Base-by-base conservation (phyloP, 2,329 filamentous ascomycete species). In the Fusarium verticillioides region DNA sequence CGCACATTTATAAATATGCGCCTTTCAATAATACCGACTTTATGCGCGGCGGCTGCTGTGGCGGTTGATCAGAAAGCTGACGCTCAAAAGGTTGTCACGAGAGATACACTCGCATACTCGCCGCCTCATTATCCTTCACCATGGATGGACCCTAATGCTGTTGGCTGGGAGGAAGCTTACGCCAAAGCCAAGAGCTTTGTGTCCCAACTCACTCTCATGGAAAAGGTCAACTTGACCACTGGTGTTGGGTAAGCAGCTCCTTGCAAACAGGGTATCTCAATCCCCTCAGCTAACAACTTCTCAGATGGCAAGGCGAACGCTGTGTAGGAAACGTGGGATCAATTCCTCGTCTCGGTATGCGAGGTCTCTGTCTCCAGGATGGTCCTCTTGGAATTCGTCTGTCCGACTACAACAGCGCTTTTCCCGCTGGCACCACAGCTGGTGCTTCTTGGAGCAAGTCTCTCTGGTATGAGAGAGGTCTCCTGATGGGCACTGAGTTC, bases 161-260 rank as follows among this genome's bases (percentile, higher is more conserved):
- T 88, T 49, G 89, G 88, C 69, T 97, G 95, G 95, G 87, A 89
- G 60, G 88, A 90, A 11, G 94, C 94, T 43, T 95, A 97, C 76
- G 84, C 83, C 26, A 91, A 93, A 81, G 95, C 95, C 2, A 90
- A 89, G 75, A 89, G 87, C 6, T 96, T 97, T 78, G 94, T 98
- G 50, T 92, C 92, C 15, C 91, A 95, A 80, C 84, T 97, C 83
- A 97, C 94, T 2, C 86, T 97, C 40, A 80, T 91, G 16, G 95
- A 98, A 82, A 98, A 97, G 85, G 94, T 98, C 82, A 98, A 98
- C 82, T 82, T 99, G 73, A 98, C 96, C 6, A 98, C 95, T 2
- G 96, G 96, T 81, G 89, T 93, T 72, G 95, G 95, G 89, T 96
- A 84, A 81, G 90, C 84, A 9, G 10, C 23, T 60, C 9, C 4